These are phyloP conservation scores for Scheffersomyces coipomensis DNA, from an alignment of 805 yeast species.

Conservation along the genomic window DNA sequence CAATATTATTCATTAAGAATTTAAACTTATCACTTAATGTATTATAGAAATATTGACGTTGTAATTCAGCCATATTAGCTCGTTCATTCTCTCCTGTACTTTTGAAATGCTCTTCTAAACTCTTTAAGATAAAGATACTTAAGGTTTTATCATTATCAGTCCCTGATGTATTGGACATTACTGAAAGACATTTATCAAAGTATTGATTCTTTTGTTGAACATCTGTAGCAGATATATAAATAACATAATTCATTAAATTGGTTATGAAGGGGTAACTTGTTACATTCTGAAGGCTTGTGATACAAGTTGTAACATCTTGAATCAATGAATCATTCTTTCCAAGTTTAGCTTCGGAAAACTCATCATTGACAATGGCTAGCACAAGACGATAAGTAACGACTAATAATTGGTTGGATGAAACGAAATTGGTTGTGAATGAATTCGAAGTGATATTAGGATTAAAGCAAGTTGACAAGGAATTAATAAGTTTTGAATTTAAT, in stretches of 20 bases:
- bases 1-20: conserved; percentile 5
- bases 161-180: conserved; percentile 8
- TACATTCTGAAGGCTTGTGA: neutral
- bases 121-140: conserved; percentile 15
- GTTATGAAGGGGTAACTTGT: conserved; percentile 12
- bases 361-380: neutral
- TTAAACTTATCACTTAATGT: conserved; percentile 7
- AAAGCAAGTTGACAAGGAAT: conserved; percentile 15
- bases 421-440: conserved; percentile 15
- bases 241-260: conserved; percentile 13
- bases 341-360: too few relatives aligned
- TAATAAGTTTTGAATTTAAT: conserved; percentile 11
- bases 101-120: conserved; percentile 10
- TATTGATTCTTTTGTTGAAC: conserved; percentile 13
- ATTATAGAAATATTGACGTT: conserved; percentile 10
- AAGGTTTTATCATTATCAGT: conserved; percentile 19
- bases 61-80: conserved; percentile 17
- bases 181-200: conserved; percentile 12
- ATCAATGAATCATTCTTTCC: neutral
- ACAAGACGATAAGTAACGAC: conserved; percentile 11
- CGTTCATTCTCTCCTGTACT: conserved; percentile 18
- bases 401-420: conserved; percentile 11
- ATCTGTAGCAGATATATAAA: conserved; percentile 11
- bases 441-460: conserved; percentile 12
- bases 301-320: neutral